Evolutionary conservation across 345 rosid genomes (phyloP), one percentile per base, ranked within the genome.

Genomic region (Cardamine occulta): DNA sequence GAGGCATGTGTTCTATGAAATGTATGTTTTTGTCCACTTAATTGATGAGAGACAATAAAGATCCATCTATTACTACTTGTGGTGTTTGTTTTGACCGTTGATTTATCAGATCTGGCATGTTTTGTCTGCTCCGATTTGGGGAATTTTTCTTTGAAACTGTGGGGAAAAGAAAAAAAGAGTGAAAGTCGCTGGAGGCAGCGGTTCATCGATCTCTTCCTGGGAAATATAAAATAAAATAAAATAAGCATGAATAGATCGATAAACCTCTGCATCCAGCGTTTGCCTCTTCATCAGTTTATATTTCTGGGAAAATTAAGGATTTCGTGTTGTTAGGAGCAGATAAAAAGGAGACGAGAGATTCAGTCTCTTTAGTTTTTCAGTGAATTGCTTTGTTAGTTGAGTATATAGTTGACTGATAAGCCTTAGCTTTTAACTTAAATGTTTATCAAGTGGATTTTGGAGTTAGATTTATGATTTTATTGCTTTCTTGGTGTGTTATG

Each of bases 251-350:
- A 90, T 81, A 79, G 97, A 87, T 93, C 97, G 98, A 93, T 90
- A 93, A 93, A 93, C 98, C 98, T 93, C 98, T 93, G 98, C 98
- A 93, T 93, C 98, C 96, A 89, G 88, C 78, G 89, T 82, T 85
- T 78, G n/a, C 77, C 71, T 76, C 57, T 60, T 61, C n/a, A n/a
- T n/a, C n/a, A n/a, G n/a, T n/a, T n/a, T n/a, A n/a, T n/a, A n/a
- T n/a, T n/a, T n/a, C n/a, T n/a, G n/a, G n/a, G n/a, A n/a, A n/a
- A n/a, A n/a, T n/a, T n/a, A n/a, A n/a, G n/a, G n/a, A n/a, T n/a
- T n/a, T n/a, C n/a, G 57, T 52, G 8, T 23, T 23, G 3, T 48
- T 8, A 48, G 9, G 4, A 48, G 23, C 53, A 48, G 53, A 7
- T 48, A 7, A 48, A 15, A 11, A 48, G 52, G 49, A 15, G 49